Evolutionary conservation across 495 filamentous ascomycete genomes (phyloP), one percentile per base, ranked within the genome.

Genomic region (Friedmanniomyces simplex): DNA sequence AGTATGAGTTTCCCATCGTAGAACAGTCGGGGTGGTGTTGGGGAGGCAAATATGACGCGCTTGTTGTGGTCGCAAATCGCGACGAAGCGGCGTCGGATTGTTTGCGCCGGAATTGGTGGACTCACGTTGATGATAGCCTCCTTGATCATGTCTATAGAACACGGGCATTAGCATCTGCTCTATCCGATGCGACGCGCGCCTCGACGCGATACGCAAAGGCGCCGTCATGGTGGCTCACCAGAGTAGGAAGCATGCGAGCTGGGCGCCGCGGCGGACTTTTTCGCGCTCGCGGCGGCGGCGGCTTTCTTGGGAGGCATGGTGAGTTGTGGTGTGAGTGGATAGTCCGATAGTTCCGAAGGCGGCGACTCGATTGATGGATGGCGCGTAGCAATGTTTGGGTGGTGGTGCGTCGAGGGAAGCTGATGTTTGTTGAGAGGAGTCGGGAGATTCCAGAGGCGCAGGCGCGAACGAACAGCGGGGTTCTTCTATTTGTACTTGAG

Each of bases 271-370:
- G 72, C 45, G 5, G 39, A 43, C 11, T 72, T 64, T 72, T 77
- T 72, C 48, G 76, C 63, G 62, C 76, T 49, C 34, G 34, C 62
- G 25, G 73, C 68, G 43, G 71, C 64, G 59, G 68, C 71, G 61
- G 78, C 69, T 74, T 83, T 84, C 78, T 83, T 84, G 69, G 81
- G 79, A 79, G 80, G 72, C 81, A 83, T 83, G 69, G 65, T 71
- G 75, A 71, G 18, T 43, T 37, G 34, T 43, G 59, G 26, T 55
- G 62, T 61, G 54, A 41, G 32, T 54, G 2, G 39, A 50, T 48
- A 24, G 26, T 28, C 14, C 39, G 50, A 42, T 50, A n/a, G 60
- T 37, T 3, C 2, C 16, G 32, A 28, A 14, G 39, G 18, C 14
- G 18, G 56, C 26, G 56, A 59, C 26, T 42, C 26, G 20, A 37